Percentiles rank a stretch among this genome's conserved stretches.
Evolutionary conservation across 2,329 filamentous ascomycete genomes (phyloP).

Genomic region (Colletotrichum godetiae): DNA sequence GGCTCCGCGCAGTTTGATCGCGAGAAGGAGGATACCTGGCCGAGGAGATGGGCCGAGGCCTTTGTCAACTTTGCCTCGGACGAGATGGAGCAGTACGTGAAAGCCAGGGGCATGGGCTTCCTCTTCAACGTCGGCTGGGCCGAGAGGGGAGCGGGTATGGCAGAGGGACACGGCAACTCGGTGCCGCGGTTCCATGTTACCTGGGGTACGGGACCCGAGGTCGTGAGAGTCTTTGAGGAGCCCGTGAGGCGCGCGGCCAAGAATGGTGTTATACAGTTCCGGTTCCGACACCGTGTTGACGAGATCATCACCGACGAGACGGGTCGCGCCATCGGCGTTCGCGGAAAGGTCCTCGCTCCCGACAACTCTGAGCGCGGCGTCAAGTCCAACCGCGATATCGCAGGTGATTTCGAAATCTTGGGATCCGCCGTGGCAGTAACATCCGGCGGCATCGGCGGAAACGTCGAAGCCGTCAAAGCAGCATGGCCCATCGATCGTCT

Average conservation of each 20-base stretch:
- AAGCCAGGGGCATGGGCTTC: constrained; percentile 63
- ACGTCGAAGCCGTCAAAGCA: constrained; percentile 69
- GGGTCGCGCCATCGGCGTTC: constrained; percentile 64
- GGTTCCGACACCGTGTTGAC: constrained; percentile 68
- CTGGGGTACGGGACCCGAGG: constrained; percentile 71
- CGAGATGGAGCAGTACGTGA: constrained; percentile 69
- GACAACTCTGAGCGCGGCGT: constrained; percentile 63
- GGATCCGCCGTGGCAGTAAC: constrained; percentile 66
- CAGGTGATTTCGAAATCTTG: constrained; percentile 63
- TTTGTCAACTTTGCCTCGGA: constrained; percentile 72
- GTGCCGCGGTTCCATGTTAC: constrained; percentile 72
- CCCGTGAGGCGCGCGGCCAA: constrained; percentile 64
- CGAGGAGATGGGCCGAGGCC: constrained; percentile 70
- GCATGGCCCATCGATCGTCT: constrained; percentile 69
- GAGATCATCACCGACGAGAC: constrained; percentile 64
- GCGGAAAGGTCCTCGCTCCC: constrained; percentile 62
- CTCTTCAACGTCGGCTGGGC: constrained; percentile 69
- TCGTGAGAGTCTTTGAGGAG: constrained; percentile 67
- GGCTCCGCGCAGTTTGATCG: constrained; percentile 69
- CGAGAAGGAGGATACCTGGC: constrained; percentile 66
- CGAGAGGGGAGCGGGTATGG: constrained; percentile 66
- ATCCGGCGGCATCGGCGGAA: constrained; percentile 70
- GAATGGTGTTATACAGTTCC: constrained; percentile 65
- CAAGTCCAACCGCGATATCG: constrained; percentile 59
- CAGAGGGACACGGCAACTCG: constrained; percentile 70